Conservation (phyloP, 768 basidiomycete genomes). For the Kwoniella mangroviensis region DNA sequence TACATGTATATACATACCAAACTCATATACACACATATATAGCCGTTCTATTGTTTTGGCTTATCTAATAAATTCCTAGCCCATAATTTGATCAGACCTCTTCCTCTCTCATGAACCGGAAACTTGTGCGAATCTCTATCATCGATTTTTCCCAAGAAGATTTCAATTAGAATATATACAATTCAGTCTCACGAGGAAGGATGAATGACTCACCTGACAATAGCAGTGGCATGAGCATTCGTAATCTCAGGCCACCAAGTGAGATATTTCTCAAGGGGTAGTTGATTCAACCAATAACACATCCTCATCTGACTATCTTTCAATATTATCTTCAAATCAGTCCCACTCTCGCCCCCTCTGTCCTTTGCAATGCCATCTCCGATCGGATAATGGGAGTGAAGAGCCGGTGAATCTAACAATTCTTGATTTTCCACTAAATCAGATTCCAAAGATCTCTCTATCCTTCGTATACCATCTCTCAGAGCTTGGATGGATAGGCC, state of each 20-base stretch:
- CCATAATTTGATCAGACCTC: slow-evolving; percentile 43
- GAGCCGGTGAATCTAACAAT: slow-evolving; percentile 16
- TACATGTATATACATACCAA: background rate
- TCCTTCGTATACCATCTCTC: slow-evolving; percentile 34
- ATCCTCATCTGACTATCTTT: slow-evolving; percentile 41
- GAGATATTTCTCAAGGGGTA: slow-evolving; percentile 38
- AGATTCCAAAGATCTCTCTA: slow-evolving; percentile 39
- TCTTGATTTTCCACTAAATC: slow-evolving; percentile 34
- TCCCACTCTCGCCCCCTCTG: background rate
- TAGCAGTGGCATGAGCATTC: slow-evolving; percentile 48
- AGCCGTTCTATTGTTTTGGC: background rate
- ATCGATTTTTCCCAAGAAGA: too few relatives aligned
- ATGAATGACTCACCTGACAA: slow-evolving; percentile 41
- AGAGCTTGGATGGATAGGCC: slow-evolving; percentile 38
- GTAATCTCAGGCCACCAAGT: slow-evolving; percentile 48
- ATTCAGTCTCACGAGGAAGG: background rate
- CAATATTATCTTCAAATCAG: slow-evolving; percentile 28
- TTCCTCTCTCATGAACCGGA: slow-evolving; percentile 42
- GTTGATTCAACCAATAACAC: slow-evolving; percentile 37
- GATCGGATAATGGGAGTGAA: background rate
- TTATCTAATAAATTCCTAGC: slow-evolving; percentile 24
- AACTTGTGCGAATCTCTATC: slow-evolving; percentile 41
- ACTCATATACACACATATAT: too few relatives aligned
- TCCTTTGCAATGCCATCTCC: background rate
- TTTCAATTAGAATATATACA: background rate